Percentiles rank a stretch among this genome's conserved stretches.
phyloP scores from a whole-genome alignment of 345 rosid genomes.

The Triadica sebifera region DNA sequence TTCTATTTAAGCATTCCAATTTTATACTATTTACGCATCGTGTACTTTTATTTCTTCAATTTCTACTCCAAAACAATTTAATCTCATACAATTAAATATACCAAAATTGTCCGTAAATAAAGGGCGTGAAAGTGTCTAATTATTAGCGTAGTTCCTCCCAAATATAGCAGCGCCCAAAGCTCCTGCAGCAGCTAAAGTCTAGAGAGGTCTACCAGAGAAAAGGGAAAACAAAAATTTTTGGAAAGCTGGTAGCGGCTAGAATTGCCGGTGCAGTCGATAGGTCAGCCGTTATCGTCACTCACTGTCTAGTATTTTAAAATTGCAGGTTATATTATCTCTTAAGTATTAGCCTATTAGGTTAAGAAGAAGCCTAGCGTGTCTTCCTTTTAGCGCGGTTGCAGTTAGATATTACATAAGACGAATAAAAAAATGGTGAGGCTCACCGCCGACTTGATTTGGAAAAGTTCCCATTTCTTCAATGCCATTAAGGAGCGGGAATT shows the following conservation, averaged over 20 bases:
- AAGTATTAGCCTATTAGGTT: background rate
- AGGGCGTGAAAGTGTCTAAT: no score
- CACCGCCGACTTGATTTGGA: slow-evolving; percentile 97
- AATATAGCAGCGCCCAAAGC: no score
- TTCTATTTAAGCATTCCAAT: no score
- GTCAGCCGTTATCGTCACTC: background rate
- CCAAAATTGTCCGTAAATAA: no score
- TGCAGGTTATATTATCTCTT: background rate
- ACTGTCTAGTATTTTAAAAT: background rate
- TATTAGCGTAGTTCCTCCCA: no score
- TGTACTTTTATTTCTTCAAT: no score
- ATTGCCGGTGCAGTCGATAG: background rate
- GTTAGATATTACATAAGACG: background rate
- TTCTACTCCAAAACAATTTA: no score
- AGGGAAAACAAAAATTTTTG: no score
- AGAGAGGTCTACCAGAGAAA: no score
- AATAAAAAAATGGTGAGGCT: slow-evolving; percentile 76
- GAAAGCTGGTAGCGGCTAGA: background rate
- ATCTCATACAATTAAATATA: no score
- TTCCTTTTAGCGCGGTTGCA: background rate
- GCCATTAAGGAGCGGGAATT: slow-evolving; percentile 95
- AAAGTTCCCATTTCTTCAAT: slow-evolving; percentile 97
- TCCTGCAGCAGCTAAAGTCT: no score
- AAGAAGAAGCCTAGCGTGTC: background rate
- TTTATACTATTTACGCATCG: no score